phyloP scores from a whole-genome alignment of 495 filamentous ascomycete genomes.

The Penicillium soppii region DNA sequence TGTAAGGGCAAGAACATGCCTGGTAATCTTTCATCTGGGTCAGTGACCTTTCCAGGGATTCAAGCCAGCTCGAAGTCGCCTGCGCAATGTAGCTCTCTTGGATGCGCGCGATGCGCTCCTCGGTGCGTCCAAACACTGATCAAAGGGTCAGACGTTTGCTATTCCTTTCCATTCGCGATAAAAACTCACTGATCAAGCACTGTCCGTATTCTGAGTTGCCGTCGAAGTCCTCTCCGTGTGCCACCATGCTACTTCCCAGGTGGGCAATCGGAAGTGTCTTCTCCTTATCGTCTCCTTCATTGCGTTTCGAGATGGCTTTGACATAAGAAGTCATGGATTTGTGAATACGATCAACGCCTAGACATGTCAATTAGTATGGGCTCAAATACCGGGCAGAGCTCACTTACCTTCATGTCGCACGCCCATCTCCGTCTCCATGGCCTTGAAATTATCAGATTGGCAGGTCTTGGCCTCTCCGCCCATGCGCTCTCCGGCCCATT shows the following conservation, averaged over 20 bases:
- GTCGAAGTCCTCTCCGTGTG: constrained; percentile 93
- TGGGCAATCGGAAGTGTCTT: constrained; percentile 79
- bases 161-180: not conserved
- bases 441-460: constrained; percentile 90
- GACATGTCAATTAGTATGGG: constrained; percentile 1
- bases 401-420: constrained; percentile 80
- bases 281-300: constrained; percentile 80
- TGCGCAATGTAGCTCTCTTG: constrained; percentile 83
- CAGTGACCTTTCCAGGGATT: constrained; percentile 83
- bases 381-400: not conserved
- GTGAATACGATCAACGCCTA: constrained; percentile 91
- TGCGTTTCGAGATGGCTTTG: constrained; percentile 86
- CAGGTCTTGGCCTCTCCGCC: constrained; percentile 87
- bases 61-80: constrained; percentile 86
- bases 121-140: constrained; percentile 73
- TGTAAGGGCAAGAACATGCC: constrained; percentile 41
- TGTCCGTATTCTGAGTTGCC: constrained; percentile 89
- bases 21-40: constrained; percentile 98
- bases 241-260: constrained; percentile 83
- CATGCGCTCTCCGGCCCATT: constrained; percentile 99
- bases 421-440: constrained; percentile 88
- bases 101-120: constrained; percentile 82
- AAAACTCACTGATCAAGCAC: constrained; percentile 71
- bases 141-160: constrained; percentile 6
- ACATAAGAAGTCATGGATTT: constrained; percentile 85